Evolutionary conservation across 140 eudicot genomes (phyloP).

Genomic region (Anethum foeniculum): DNA sequence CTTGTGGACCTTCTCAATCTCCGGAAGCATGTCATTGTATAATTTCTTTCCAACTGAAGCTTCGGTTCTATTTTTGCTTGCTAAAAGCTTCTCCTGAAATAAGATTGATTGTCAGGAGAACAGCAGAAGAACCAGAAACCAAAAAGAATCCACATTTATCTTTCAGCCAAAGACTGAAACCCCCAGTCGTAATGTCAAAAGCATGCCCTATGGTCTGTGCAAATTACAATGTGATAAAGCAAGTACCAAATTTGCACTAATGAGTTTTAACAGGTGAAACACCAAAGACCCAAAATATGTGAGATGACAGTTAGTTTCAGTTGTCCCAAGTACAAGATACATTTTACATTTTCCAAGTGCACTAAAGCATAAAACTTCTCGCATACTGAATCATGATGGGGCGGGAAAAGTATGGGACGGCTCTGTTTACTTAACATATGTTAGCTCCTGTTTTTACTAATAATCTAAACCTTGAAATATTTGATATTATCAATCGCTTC

Average conservation of each 20-base stretch:
- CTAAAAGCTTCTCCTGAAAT: conserved; percentile 76
- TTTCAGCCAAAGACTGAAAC: background rate
- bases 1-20: conserved; percentile 95
- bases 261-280: background rate
- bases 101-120: background rate
- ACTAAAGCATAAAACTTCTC: background rate
- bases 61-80: conserved; percentile 87
- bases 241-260: background rate
- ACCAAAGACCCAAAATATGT: background rate
- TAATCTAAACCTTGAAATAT: background rate
- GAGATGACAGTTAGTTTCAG: background rate
- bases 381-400: background rate
- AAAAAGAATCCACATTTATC: background rate
- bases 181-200: background rate
- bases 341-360: background rate
- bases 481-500: background rate
- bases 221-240: background rate
- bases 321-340: background rate
- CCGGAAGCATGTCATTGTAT: conserved; percentile 88
- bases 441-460: background rate
- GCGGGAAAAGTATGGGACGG: background rate
- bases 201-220: background rate
- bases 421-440: background rate
- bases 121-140: background rate
- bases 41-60: conserved; percentile 82